These are phyloP conservation scores for Xenosphaeropsis pyriputrescens DNA, from an alignment of 2,329 filamentous ascomycete species.

Conservation along the genomic window DNA sequence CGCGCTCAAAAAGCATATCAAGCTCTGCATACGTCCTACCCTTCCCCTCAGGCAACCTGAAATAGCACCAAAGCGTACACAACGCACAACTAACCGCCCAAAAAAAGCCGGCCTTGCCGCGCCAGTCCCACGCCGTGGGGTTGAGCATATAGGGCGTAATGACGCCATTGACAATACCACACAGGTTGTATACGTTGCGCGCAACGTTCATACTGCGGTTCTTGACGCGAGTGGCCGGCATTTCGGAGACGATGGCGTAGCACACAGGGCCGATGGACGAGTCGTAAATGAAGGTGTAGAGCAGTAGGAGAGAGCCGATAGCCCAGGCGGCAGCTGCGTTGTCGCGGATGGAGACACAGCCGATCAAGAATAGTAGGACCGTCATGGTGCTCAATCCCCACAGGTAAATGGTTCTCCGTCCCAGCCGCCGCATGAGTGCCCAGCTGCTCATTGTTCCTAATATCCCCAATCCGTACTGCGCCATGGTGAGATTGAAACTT, in stretches of 20 bases:
- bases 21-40: conserved; percentile 78
- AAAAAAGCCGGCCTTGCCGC: conserved; percentile 75
- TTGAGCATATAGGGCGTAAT: conserved; percentile 88
- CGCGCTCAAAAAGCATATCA: conserved; percentile 68
- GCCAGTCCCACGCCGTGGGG: conserved; percentile 73
- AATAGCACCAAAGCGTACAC: conserved; percentile 56
- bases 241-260: conserved; percentile 24
- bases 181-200: conserved; percentile 35
- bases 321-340: conserved; percentile 28
- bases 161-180: conserved; percentile 66
- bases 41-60: conserved; percentile 64
- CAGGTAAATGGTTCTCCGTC: conserved; percentile 36
- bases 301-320: conserved; percentile 21
- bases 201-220: conserved; percentile 24
- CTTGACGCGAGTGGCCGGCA: conserved; percentile 22
- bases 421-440: conserved; percentile 27
- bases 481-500: conserved; percentile 50
- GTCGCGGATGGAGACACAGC: conserved; percentile 22
- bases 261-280: conserved; percentile 26
- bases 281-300: conserved; percentile 27
- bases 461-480: conserved; percentile 31
- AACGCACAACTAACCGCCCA: conserved; percentile 55
- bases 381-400: conserved; percentile 26
- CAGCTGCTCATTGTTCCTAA: conserved; percentile 37
- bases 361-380: conserved; percentile 27